Percentiles rank a stretch among this genome's conserved stretches.
Evolutionary conservation across 495 filamentous ascomycete genomes (phyloP).

Genomic region (Podospora pseudopauciseta): DNA sequence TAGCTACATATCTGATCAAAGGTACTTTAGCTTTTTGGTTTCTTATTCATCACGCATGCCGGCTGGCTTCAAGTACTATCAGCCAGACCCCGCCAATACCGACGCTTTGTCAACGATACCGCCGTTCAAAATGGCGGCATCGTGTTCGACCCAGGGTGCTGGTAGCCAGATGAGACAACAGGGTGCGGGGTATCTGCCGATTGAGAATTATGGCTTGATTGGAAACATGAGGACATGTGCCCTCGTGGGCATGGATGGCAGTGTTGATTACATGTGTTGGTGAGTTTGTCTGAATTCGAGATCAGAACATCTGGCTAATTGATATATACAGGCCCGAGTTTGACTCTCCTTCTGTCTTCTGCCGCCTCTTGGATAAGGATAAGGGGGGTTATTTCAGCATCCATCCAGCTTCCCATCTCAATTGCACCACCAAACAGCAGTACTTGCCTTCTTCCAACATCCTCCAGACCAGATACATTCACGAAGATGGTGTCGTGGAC

Average conservation of each 20-base stretch:
- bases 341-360: constrained; percentile 64
- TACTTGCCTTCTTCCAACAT: constrained; percentile 70
- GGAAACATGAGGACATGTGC: constrained; percentile 77
- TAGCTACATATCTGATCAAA: not conserved
- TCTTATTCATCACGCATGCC: not conserved
- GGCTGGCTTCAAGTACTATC: not conserved
- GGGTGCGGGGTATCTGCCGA: constrained; percentile 53
- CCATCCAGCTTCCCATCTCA: constrained; percentile 41
- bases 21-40: not conserved
- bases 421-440: constrained; percentile 61
- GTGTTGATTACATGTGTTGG: constrained; percentile 75
- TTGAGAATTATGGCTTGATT: constrained; percentile 73
- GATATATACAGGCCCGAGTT: constrained; percentile 54
- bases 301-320: constrained; percentile 4
- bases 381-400: constrained; percentile 70
- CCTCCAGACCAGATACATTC: constrained; percentile 66
- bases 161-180: constrained; percentile 29
- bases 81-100: not conserved
- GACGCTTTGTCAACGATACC: not conserved
- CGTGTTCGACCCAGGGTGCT: constrained; percentile 20
- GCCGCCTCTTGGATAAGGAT: constrained; percentile 63
- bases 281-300: constrained; percentile 29
- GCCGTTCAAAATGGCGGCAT: constrained; percentile 18
- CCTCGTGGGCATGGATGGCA: constrained; percentile 65
- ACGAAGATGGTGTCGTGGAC: constrained; percentile 67